These are phyloP conservation scores for Boechera divaricarpa DNA, from an alignment of 345 rosid genomes.

Conservation along the genomic window DNA sequence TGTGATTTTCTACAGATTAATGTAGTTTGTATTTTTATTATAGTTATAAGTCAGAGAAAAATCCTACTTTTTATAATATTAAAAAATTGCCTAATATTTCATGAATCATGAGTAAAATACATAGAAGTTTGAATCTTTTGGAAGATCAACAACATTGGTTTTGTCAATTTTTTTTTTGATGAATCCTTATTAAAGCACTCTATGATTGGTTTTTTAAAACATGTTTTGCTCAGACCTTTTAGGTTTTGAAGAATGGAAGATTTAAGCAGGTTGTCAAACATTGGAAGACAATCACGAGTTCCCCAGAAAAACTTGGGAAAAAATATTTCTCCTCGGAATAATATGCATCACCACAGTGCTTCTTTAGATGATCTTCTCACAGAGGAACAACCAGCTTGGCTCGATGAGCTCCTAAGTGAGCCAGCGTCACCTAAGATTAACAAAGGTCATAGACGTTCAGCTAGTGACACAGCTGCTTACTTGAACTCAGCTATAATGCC, in stretches of 20 bases:
- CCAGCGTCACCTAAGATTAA: conserved; percentile 52
- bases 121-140: neutral
- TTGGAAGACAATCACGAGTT: conserved; percentile 54
- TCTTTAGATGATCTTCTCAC: conserved; percentile 51
- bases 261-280: conserved; percentile 51
- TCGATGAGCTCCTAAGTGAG: conserved; percentile 67
- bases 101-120: neutral
- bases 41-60: neutral
- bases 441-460: conserved; percentile 62
- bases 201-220: neutral
- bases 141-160: neutral
- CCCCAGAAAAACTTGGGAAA: conserved; percentile 52
- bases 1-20: neutral
- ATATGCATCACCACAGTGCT: conserved; percentile 52
- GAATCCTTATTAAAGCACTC: neutral
- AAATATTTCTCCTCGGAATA: conserved; percentile 41
- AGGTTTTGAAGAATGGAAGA: conserved; percentile 51
- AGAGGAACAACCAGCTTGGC: conserved; percentile 67
- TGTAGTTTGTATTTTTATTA: too few relatives aligned
- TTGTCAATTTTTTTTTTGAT: neutral
- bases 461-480: conserved; percentile 66
- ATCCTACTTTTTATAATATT: neutral
- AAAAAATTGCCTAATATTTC: neutral
- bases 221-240: neutral
- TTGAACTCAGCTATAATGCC: conserved; percentile 42